Evolutionary conservation across 2,329 filamentous ascomycete species (phyloP), one percentile per base, ranked within the genome.

Genomic region (Nannizziopsis barbatae): DNA sequence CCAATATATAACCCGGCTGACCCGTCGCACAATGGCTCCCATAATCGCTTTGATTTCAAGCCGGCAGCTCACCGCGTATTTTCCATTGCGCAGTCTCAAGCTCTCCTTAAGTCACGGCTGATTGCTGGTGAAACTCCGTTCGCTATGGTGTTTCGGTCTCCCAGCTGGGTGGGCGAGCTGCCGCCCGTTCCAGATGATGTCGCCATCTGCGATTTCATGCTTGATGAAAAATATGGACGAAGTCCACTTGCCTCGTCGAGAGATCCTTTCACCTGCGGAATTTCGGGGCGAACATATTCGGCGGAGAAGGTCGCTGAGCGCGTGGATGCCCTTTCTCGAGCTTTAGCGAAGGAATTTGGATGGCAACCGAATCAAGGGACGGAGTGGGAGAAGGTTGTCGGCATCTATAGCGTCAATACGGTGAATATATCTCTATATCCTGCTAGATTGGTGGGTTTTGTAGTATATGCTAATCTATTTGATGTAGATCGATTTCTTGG

Each of bases 361-460:
- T 88, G 85, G 75, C 64, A 74, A 40, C 79, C 83, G 6, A 81
- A 85, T 55, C 64, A 79, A 49, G 85, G 83, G 10, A 77, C 78
- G 0, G 84, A 89, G 62, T 92, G 83, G 82, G 85, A 92, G 58
- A 87, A 88, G 63, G 83, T 89, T 18, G 71, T 86, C 42, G 82
- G 74, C 3, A 70, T 89, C 22, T 93, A 86, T 67, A 81, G 82
- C n/a, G 66, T 88, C 51, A 93, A 93, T 62, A 86, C 85, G 27
- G 83, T 86, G 65, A 51, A 75, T 12, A 11, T 10, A n/a, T n/a
- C n/a, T 37, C 15, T 7, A 39, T 15, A 10, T 35, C 35, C 18
- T 32, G 15, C 12, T 17, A n/a, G 35, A 31, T n/a, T 27, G 22
- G 22, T n/a, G 17, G 12, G 15, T 22, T 27, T 18, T 42, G 1